Base-by-base conservation (phyloP, 108 stramenopile species). In the Fistulifera pelliculosa region DNA sequence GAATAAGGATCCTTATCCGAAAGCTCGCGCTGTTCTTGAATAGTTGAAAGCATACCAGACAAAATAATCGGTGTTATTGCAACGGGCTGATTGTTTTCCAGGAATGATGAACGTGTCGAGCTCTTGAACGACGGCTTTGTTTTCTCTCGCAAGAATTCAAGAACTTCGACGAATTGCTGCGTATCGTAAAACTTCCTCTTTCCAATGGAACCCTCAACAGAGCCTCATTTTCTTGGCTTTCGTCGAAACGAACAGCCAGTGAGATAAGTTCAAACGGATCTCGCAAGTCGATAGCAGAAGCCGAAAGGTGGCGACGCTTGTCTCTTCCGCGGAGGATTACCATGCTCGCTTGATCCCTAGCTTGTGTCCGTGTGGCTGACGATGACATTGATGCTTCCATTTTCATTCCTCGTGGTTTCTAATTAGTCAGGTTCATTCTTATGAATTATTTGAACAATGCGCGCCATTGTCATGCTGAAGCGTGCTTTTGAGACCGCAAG, bases 21-120 rank as follows among this genome's bases (percentile, higher is more conserved):
- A 24, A 19, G 21, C 25, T 25, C 22, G 22, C 47, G 28, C 31
- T 48, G 53, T 27, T 48, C 27, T 14, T 61, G 61, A 27, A 61
- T 61, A 2, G 61, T 40, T 13, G 68, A 49, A 16, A 68, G 25
- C 0, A 74, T 23, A 6, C 73, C 73, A 11, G 73, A 67, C 44
- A 74, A 47, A 27, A 74, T 56, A 28, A 68, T 56, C 5, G 73
- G 73, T 1, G 73, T 74, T 10, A 74, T n/a, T 13, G 66, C 58
- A 19, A 47, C 21, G 15, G 10, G 12, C 17, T 49, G 31, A 45
- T 17, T 19, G 7, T 45, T 45, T 11, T 45, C 44, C 4, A 19
- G 19, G 11, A 53, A 41, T 27, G 41, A 19, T 58, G 44, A 25
- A 23, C 15, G 44, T 48, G 18, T 6, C 15, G 49, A 2, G 15